Conservation (phyloP, 768 basidiomycete genomes). For the Amylocystis lapponica region DNA sequence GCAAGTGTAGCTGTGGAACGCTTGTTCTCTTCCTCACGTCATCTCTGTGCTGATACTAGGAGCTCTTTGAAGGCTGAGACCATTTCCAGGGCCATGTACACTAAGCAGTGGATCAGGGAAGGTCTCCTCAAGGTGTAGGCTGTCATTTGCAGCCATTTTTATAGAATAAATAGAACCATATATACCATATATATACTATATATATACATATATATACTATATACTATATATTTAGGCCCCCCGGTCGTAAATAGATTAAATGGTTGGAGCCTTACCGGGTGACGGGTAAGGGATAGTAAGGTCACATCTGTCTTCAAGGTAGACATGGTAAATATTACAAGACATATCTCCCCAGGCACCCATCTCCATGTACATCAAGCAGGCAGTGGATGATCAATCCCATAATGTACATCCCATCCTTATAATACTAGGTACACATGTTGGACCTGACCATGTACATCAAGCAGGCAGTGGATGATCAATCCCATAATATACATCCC, state of each 20-base stretch:
- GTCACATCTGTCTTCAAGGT: too few relatives aligned
- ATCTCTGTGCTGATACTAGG: slow-evolving; percentile 1
- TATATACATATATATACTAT: slow-evolving; percentile 1
- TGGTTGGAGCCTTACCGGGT: slow-evolving; percentile 8
- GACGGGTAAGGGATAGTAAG: too few relatives aligned
- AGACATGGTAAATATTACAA: too few relatives aligned
- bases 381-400: too few relatives aligned
- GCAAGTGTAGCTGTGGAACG: slow-evolving; percentile 4
- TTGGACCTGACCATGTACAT: too few relatives aligned
- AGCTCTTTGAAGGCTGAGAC: slow-evolving; percentile 2
- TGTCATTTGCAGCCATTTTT: neutral
- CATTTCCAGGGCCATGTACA: slow-evolving; percentile 2
- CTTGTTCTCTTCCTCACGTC: neutral
- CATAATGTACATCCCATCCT: too few relatives aligned
- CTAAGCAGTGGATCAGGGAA: neutral
- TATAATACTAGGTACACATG: too few relatives aligned
- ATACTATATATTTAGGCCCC: slow-evolving; percentile 1
- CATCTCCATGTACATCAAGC: too few relatives aligned
- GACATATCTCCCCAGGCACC: too few relatives aligned
- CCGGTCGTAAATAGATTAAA: neutral
- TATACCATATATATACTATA: slow-evolving; percentile 3
- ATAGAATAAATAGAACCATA: neutral
- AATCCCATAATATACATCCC: too few relatives aligned
- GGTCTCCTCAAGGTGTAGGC: neutral
- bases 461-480: too few relatives aligned